A percentile compares a stretch with the other conserved stretches of the same genome.
These are phyloP conservation scores for Postia placenta DNA, from an alignment of 768 basidiomycete genomes.

Conservation along the genomic window DNA sequence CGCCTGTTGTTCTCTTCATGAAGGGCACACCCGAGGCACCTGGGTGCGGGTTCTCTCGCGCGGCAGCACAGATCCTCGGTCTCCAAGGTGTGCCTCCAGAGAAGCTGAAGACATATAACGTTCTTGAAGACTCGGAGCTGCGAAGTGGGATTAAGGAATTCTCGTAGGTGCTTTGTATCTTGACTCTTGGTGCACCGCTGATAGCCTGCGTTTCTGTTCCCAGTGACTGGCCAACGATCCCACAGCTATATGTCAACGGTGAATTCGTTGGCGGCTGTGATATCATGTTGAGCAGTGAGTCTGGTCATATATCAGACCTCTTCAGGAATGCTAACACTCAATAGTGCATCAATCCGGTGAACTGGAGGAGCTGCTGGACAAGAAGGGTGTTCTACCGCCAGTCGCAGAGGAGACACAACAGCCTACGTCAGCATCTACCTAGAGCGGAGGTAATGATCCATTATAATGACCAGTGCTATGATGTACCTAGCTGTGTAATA, in stretches of 20 bases:
- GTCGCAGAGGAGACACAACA: conserved; percentile 7
- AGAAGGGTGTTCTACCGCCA: conserved; percentile 64
- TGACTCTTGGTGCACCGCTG: background rate
- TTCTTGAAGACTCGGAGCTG: conserved; percentile 80
- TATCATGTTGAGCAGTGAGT: conserved; percentile 85
- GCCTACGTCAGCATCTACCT: background rate
- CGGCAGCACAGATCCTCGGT: conserved; percentile 86
- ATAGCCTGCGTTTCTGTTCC: background rate
- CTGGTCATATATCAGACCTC: conserved; percentile 1
- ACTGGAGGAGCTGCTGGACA: conserved; percentile 73
- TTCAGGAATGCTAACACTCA: background rate
- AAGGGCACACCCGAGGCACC: conserved; percentile 87
- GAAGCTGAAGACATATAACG: conserved; percentile 87
- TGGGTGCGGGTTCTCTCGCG: conserved; percentile 94
- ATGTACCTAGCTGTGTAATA: background rate
- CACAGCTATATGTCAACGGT: conserved; percentile 90
- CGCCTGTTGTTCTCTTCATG: conserved; percentile 95
- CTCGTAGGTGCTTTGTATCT: conserved; percentile 57
- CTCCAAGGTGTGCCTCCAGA: conserved; percentile 72
- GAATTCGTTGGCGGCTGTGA: conserved; percentile 98
- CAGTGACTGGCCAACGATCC: conserved; percentile 98
- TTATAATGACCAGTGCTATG: background rate
- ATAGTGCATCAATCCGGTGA: conserved; percentile 97
- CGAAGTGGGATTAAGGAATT: conserved; percentile 90
- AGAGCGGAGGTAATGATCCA: background rate